A percentile compares a stretch with the other conserved stretches of the same genome.
Conservation (phyloP, 2,329 filamentous ascomycete genomes). For the Botrytis porri region DNA sequence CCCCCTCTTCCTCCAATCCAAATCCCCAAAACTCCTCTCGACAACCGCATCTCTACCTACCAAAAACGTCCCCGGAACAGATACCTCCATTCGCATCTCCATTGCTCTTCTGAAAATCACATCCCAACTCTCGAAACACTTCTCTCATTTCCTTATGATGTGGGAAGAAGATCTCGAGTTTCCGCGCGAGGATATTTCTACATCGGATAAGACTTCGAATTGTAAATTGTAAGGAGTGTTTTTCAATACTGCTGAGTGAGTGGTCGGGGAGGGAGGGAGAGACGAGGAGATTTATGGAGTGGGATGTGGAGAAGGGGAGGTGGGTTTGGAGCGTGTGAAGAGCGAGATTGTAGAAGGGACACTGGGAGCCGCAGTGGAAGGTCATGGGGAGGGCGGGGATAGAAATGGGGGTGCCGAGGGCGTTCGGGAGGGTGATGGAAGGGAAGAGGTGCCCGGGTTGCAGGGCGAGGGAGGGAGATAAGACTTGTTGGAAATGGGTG, state of each 20-base stretch:
- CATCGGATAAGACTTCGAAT: neutral
- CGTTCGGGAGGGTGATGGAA: neutral
- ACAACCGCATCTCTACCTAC: neutral
- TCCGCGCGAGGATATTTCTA: too few relatives aligned
- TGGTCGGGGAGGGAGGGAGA: neutral
- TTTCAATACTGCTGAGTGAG: neutral
- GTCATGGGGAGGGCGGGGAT: neutral
- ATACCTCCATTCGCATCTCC: neutral
- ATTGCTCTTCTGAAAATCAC: neutral
- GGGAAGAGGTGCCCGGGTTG: too few relatives aligned
- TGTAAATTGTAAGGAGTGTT: fast-evolving
- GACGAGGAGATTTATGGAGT: neutral
- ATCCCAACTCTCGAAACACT: neutral
- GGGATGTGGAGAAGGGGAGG: neutral
- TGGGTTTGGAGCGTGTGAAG: fast-evolving
- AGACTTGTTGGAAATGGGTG: neutral
- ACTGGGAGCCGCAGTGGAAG: neutral
- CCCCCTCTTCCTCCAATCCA: neutral
- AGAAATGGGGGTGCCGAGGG: neutral
- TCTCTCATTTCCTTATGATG: neutral
- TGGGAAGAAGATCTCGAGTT: neutral
- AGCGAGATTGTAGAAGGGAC: neutral
- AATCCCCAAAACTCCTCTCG: neutral
- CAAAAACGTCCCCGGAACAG: neutral
- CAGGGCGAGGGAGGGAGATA: neutral